Percentiles rank a stretch among this genome's conserved stretches.
These are phyloP conservation scores for Papilionanthe hybrid DNA, from an alignment of 116 monocot species.

Conservation along the genomic window DNA sequence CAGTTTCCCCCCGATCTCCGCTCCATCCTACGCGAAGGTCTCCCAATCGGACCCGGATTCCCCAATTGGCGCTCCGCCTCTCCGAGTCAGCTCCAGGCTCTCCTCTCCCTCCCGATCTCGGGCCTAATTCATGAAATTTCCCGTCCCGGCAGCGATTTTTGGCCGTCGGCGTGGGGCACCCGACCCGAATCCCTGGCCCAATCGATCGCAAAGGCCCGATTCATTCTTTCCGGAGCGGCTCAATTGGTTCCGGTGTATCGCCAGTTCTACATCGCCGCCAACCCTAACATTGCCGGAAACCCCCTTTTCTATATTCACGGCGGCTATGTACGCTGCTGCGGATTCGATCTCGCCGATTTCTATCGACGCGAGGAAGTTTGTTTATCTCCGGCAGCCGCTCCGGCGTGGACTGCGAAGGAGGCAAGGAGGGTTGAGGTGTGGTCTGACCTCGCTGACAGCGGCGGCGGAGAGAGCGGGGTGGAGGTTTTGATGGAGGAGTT, in stretches of 20 bases:
- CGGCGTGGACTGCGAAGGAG: constrained; percentile 34
- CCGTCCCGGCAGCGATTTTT: constrained; percentile 11
- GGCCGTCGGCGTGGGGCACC: constrained; percentile 20
- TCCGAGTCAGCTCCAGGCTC: constrained; percentile 22
- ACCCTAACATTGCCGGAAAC: constrained; percentile 33
- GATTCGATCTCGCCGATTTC: constrained; percentile 47
- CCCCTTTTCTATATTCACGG: constrained; percentile 40
- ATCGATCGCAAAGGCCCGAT: constrained; percentile 3
- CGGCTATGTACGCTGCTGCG: constrained; percentile 21
- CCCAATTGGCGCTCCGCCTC: constrained; percentile 58
- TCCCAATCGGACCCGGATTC: constrained; percentile 43
- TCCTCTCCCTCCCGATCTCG: constrained; percentile 32
- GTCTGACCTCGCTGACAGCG: constrained; percentile 27
- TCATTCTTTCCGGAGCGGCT: constrained; percentile 18
- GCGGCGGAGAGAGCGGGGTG: constrained; percentile 5
- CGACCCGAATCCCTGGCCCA: constrained; percentile 6
- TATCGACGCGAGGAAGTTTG: constrained; percentile 20
- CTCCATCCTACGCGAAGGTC: constrained; percentile 47
- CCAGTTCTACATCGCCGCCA: constrained; percentile 38
- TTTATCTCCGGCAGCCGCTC: neutral
- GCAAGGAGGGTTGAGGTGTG: constrained; percentile 42
- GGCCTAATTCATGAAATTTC: constrained; percentile 26
- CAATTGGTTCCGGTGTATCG: constrained; percentile 45
- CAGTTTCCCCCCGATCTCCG: constrained; percentile 60
- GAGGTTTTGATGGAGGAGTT: constrained; percentile 27